phyloP scores from a whole-genome alignment of 2,329 filamentous ascomycete genomes.

The Fusarium xylarioides region DNA sequence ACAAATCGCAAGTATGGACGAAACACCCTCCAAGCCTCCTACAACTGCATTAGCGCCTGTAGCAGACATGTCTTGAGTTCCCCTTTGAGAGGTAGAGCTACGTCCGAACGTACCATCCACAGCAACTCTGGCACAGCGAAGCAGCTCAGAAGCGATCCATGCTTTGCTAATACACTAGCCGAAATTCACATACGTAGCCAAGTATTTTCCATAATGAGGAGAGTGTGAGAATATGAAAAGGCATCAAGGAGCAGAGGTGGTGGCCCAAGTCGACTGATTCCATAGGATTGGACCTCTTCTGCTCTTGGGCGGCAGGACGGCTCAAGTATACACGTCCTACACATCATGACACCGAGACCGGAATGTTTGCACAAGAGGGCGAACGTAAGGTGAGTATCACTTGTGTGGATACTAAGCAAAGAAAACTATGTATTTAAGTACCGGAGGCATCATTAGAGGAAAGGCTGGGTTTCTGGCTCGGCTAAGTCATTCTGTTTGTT shows the following conservation, averaged over 20 bases:
- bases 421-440: background rate
- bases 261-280: background rate
- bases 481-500: background rate
- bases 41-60: slow-evolving; percentile 4
- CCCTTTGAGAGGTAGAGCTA: slow-evolving; percentile 37
- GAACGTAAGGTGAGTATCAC: background rate
- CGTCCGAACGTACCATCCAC: slow-evolving; percentile 38
- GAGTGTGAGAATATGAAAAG: slow-evolving; percentile 17
- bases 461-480: background rate
- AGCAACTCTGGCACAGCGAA: slow-evolving; percentile 1
- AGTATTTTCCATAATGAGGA: slow-evolving; percentile 38
- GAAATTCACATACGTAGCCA: slow-evolving; percentile 37
- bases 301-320: background rate
- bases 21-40: background rate
- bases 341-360: background rate
- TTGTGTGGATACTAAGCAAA: background rate
- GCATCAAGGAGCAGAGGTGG: background rate
- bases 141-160: slow-evolving; percentile 33
- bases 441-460: background rate
- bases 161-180: slow-evolving; percentile 33
- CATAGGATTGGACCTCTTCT: background rate
- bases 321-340: background rate
- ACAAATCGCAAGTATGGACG: background rate
- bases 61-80: slow-evolving; percentile 25
- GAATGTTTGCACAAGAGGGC: slow-evolving; percentile 14